Base-by-base conservation (phyloP, 768 basidiomycete species). In the Macrolepiota dolichaula region DNA sequence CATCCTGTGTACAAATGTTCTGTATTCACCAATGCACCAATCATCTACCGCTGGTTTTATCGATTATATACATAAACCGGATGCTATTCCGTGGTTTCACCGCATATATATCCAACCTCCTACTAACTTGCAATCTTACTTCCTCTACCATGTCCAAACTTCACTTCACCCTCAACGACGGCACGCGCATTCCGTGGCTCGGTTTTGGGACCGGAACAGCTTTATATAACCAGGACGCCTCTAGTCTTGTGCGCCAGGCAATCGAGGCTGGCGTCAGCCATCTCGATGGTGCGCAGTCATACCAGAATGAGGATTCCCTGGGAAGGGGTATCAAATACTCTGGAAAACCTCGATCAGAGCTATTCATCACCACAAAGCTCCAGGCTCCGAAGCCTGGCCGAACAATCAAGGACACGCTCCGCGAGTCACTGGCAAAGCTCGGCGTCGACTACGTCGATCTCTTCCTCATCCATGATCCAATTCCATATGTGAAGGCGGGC, bases 341-440 rank as follows among this genome's bases (percentile, higher is more conserved):
- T 2, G 79, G 80, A 25, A 32, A 79, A 65, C 69, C 80, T 9
- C 82, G 85, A 19, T 79, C 79, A 0, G 78, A 81, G 53, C 69
- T 91, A 10, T 91, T 79, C 71, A 77, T 91, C 65, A 84, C 85
- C 42, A 88, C 86, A 22, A 87, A 88, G 64, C 72, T 87, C 47
- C 68, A 70, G 9, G 29, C 74, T 47, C 68, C 84, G 24, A 65
- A 64, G 7, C 72, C 75, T 0, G 79, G 80, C 9, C 71, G 78
- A 63, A 79, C 77, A 2, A 81, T 89, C 36, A 78, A 74, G 55
- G 74, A 77, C 3, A 74, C 80, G 0, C 69, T 92, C 11, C 66
- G 79, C 40, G 74, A 70, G n/a, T 87, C 86, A 9, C 70, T 91
- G 52, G 69, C 76, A 67, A 82, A 81, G 67, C 74, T 90, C 4